Percentiles rank a stretch among this genome's conserved stretches.
phyloP scores from a whole-genome alignment of 495 filamentous ascomycete species.

The Aspergillus asperescens region DNA sequence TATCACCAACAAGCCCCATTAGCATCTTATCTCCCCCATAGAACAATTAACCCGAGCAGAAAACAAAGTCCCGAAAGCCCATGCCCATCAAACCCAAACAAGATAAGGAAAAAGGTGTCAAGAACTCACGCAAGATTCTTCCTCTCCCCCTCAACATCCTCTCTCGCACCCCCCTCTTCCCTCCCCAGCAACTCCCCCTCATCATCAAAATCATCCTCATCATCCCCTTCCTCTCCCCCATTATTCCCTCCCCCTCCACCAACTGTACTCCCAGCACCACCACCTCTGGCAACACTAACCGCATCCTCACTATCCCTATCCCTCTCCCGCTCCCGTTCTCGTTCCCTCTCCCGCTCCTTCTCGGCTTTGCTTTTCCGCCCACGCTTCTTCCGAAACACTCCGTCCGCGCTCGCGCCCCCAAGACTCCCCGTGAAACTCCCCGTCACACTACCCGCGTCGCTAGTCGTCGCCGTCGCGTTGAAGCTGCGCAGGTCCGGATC shows the following conservation, averaged over 20 bases:
- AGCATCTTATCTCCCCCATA: background rate
- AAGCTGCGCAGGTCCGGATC: conserved; percentile 49
- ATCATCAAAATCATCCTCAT: conserved; percentile 61
- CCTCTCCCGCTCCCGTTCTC: background rate
- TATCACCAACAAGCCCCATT: conserved; percentile 18
- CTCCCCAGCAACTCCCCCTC: conserved; percentile 59
- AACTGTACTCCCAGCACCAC: conserved; percentile 28
- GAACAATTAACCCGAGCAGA: background rate
- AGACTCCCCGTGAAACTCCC: conserved; percentile 52
- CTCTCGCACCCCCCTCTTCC: conserved; percentile 51
- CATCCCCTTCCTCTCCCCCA: conserved; percentile 52
- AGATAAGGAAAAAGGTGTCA: background rate
- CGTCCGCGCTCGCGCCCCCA: conserved; percentile 51
- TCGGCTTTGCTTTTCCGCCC: conserved; percentile 60
- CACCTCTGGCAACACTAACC: conserved; percentile 36
- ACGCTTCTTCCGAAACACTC: conserved; percentile 50
- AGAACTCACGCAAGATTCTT: conserved; percentile 58
- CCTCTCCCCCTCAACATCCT: conserved; percentile 63
- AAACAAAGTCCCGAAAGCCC: conserved; percentile 6
- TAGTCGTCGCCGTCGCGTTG: conserved; percentile 44
- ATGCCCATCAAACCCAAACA: background rate
- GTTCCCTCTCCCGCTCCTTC: conserved; percentile 41
- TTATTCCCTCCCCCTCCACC: conserved; percentile 31
- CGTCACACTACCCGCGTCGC: conserved; percentile 62
- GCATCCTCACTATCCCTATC: conserved; percentile 44